These are phyloP conservation scores for Bondarzewia mesenterica DNA, from an alignment of 1,284 basidiomycete genomes.

Conservation along the genomic window DNA sequence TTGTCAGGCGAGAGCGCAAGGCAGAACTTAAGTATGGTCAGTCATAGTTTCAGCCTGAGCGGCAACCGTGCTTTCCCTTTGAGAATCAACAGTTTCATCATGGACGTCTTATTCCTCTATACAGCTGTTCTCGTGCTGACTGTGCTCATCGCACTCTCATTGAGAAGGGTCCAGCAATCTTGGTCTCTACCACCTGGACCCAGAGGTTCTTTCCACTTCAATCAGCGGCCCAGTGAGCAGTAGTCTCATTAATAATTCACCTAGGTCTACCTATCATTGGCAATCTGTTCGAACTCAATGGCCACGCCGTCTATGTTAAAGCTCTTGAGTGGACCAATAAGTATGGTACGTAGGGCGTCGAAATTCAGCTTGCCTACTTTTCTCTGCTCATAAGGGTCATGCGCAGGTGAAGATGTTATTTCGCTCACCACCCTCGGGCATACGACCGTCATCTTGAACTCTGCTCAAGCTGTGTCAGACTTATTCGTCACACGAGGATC, in stretches of 20 bases:
- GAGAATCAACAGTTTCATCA: no score
- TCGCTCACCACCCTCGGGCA: constrained; percentile 27
- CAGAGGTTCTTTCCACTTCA: not conserved
- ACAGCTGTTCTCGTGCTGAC: not conserved
- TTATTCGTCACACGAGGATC: constrained; percentile 32
- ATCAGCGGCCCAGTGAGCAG: not conserved
- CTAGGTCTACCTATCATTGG: constrained; percentile 13
- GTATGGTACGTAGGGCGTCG: constrained; percentile 8
- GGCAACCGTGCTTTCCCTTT: no score
- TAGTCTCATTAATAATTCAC: not conserved
- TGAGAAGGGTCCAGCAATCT: not conserved
- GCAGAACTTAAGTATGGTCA: no score
- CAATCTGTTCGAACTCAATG: constrained; percentile 15
- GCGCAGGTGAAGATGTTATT: constrained; percentile 24
- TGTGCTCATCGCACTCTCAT: not conserved
- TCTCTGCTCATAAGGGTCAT: not conserved
- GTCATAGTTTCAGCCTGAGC: no score
- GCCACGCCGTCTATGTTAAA: constrained; percentile 6
- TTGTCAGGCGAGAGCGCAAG: no score
- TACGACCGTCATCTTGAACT: constrained; percentile 31
- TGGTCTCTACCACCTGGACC: not conserved
- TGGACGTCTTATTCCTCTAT: no score
- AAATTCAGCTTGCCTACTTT: not conserved
- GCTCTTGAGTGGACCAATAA: constrained; percentile 13
- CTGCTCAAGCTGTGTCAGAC: constrained; percentile 26